A percentile compares a stretch with the other conserved stretches of the same genome.
These are phyloP conservation scores for Solanum chiquidenum DNA, from an alignment of 257 asterid species.

Conservation along the genomic window DNA sequence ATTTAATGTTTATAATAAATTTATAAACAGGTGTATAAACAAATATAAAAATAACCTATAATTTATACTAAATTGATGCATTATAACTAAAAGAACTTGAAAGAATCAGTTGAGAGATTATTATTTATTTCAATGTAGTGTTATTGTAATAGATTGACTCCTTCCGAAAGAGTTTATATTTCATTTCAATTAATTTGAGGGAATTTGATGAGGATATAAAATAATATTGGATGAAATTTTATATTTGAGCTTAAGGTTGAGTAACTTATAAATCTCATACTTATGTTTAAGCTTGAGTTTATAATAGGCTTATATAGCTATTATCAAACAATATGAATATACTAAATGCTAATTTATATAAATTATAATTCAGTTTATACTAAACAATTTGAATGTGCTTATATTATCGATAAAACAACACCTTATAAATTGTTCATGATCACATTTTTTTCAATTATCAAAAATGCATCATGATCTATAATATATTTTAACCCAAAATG, in stretches of 20 bases:
- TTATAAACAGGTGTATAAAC: neutral
- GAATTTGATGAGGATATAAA: neutral
- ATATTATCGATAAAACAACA: neutral
- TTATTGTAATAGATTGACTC: too few relatives aligned
- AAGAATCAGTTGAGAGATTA: too few relatives aligned
- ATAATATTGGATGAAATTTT: neutral
- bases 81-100: too few relatives aligned
- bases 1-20: too few relatives aligned
- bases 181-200: neutral
- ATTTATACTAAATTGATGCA: too few relatives aligned
- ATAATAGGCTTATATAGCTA: neutral
- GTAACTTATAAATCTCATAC: neutral
- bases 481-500: neutral
- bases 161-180: neutral
- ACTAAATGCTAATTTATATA: neutral
- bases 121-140: too few relatives aligned
- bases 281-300: neutral
- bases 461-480: too few relatives aligned
- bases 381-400: neutral
- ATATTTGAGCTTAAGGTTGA: neutral
- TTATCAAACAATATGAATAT: neutral
- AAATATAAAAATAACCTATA: too few relatives aligned
- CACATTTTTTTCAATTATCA: neutral
- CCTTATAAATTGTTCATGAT: too few relatives aligned
- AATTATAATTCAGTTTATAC: neutral